Evolutionary conservation across 164 flowering plant species (phyloP).

Genomic region (Macadamia tetraphylla): DNA sequence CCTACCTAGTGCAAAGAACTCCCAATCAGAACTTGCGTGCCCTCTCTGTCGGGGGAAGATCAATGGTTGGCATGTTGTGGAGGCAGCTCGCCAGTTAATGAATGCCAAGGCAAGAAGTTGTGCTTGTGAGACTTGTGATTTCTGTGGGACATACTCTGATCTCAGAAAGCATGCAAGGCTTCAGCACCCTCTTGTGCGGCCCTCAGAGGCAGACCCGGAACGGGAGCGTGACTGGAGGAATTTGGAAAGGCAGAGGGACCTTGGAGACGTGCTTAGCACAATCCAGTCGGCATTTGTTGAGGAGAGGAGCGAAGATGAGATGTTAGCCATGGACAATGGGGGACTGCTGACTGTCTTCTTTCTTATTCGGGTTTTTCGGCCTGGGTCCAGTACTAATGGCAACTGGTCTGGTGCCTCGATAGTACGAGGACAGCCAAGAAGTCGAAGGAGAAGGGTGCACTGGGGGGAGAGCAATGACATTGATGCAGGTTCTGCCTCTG

Average conservation of each 20-base stretch:
- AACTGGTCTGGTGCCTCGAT: constrained; percentile 60
- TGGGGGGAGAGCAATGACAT: constrained; percentile 72
- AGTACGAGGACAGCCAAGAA: constrained; percentile 42
- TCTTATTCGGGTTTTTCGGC: constrained; percentile 47
- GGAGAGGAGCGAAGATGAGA: constrained; percentile 31
- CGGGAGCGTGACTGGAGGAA: constrained; percentile 73
- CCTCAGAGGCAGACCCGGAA: constrained; percentile 72
- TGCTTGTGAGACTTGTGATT: constrained; percentile 69
- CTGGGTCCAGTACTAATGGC: constrained; percentile 34
- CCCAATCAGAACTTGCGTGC: constrained; percentile 43
- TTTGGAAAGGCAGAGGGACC: constrained; percentile 78
- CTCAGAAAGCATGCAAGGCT: constrained; percentile 83
- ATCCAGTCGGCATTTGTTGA: constrained; percentile 63
- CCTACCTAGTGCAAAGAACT: constrained; percentile 26
- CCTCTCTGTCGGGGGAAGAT: constrained; percentile 83
- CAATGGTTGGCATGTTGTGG: constrained; percentile 62
- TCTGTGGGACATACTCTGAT: constrained; percentile 64
- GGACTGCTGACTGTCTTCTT: constrained; percentile 57
- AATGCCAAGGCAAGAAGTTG: constrained; percentile 72
- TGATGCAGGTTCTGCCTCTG: constrained; percentile 33
- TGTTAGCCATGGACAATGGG: not conserved
- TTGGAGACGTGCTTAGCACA: constrained; percentile 82
- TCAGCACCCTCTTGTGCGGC: constrained; percentile 70
- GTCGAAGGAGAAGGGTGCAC: constrained; percentile 42
- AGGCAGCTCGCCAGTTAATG: constrained; percentile 76